These are phyloP conservation scores for Saprolegnia diclina DNA, from an alignment of 352 stramenopile genomes.

Conservation along the genomic window DNA sequence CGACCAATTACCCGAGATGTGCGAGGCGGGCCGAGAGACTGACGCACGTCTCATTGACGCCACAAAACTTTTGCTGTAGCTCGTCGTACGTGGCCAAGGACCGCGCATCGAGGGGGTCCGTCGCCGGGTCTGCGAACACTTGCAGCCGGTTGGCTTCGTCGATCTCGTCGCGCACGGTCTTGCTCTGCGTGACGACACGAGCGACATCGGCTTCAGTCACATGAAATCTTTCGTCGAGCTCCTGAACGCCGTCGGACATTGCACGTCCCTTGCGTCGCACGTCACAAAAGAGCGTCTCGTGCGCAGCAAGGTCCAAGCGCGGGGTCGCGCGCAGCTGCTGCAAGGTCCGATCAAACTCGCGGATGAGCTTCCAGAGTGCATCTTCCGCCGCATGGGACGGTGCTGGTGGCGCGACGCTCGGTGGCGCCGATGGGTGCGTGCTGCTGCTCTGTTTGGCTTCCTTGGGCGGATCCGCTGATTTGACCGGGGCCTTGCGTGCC, in stretches of 20 bases:
- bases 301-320: not conserved
- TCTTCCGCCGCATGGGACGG: conserved; percentile 48
- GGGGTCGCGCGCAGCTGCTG: conserved; percentile 20
- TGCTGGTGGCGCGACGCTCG: too few relatives aligned
- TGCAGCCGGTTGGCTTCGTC: conserved; percentile 30
- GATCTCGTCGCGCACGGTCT: conserved; percentile 31
- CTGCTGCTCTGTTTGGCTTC: too few relatives aligned
- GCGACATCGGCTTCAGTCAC: conserved; percentile 1
- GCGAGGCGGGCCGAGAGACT: not conserved
- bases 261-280: not conserved
- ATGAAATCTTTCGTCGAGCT: not conserved
- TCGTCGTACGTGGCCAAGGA: not conserved
- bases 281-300: not conserved
- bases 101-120: conserved; percentile 6
- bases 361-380: conserved; percentile 64
- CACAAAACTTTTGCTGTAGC: not conserved
- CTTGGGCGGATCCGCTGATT: too few relatives aligned
- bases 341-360: conserved; percentile 60
- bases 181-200: conserved; percentile 26
- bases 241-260: not conserved
- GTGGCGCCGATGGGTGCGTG: too few relatives aligned
- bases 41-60: not conserved
- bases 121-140: not conserved
- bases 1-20: not conserved
- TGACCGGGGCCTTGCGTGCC: too few relatives aligned